Evolutionary conservation across 345 rosid genomes (phyloP), one percentile per base, ranked within the genome.

Genomic region (rapeseed (Brassica napus)): DNA sequence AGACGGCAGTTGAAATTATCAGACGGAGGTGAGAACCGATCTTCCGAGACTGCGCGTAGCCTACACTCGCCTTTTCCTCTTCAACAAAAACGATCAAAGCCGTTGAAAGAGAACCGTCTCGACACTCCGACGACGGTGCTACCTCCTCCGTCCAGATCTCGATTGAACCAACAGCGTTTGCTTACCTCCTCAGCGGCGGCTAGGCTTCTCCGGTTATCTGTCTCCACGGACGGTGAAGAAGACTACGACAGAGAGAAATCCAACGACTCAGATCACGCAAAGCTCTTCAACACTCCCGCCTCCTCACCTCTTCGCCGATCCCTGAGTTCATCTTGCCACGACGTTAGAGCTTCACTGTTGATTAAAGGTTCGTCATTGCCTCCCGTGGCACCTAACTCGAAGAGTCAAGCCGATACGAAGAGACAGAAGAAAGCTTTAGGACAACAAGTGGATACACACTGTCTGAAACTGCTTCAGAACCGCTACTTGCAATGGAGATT

Each of bases 401-500:
- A 87, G 82, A 39, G 47, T 12, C 82, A 74, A 23, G 60, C 77
- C 0, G 88, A 83, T 66, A 70, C 77, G 3, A 94, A 81, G 76
- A 89, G 78, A 59, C 81, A 72, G 69, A 88, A 69, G 86, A 91
- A 87, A 82, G 82, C 54, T 76, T 79, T 77, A 4, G 61, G 76
- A 12, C 95, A 86, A 57, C 92, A 88, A 78, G 91, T 85, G 21
- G 97, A 92, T 69, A 72, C 82, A 5, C 92, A 92, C 24, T 79
- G 87, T 60, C 77, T 94, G 54, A 89, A 79, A 63, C 63, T 91
- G 86, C 85, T 92, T 24, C 87, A 92, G 57, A 92, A 90, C 69
- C 89, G 86, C 18, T 82, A 86, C 72, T 80, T 92, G 70, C 97
- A 91, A 76, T 94, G 97, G 98, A 86, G 94, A 81, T 91, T 81